phyloP scores from a whole-genome alignment of 169 alveolate species.

The Plasmodium relictum region DNA sequence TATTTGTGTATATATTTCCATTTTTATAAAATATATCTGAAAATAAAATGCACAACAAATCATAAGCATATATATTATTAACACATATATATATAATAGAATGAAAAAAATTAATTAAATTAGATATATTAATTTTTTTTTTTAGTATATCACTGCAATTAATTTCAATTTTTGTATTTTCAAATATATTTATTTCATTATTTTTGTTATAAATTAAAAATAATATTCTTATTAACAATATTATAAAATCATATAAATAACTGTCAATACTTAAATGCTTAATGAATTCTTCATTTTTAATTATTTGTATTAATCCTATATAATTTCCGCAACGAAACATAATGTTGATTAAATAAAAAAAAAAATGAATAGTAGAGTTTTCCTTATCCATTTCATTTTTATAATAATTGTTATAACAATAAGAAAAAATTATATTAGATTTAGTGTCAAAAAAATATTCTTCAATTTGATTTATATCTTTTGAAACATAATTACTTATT shows the following conservation, averaged over 20 bases:
- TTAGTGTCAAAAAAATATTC: conserved; percentile 68
- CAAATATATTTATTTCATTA: conserved; percentile 52
- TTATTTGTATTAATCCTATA: conserved; percentile 71
- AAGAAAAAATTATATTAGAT: conserved; percentile 67
- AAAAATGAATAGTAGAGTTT: conserved; percentile 69
- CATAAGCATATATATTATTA: conserved; percentile 77
- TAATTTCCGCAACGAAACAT: conserved; percentile 77
- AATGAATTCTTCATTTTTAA: conserved; percentile 54
- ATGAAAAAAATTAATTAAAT: conserved; percentile 66
- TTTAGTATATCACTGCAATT: conserved; percentile 67
- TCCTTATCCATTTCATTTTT: conserved; percentile 76
- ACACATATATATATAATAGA: conserved; percentile 42
- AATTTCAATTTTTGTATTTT: conserved; percentile 45
- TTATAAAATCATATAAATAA: conserved; percentile 60
- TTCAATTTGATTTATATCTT: conserved; percentile 64
- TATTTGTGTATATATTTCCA: conserved; percentile 66
- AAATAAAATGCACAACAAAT: conserved; percentile 68
- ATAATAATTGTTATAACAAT: conserved; percentile 73
- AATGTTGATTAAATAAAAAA: conserved; percentile 61
- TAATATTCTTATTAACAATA: conserved; percentile 69
- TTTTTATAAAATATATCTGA: conserved; percentile 70
- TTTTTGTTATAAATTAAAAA: conserved; percentile 49
- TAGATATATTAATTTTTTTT: conserved; percentile 62
- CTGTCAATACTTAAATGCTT: conserved; percentile 47
- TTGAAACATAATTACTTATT: conserved; percentile 68